These are phyloP conservation scores for Aspergillus homomorphus DNA, from an alignment of 495 filamentous ascomycete genomes.

Conservation along the genomic window DNA sequence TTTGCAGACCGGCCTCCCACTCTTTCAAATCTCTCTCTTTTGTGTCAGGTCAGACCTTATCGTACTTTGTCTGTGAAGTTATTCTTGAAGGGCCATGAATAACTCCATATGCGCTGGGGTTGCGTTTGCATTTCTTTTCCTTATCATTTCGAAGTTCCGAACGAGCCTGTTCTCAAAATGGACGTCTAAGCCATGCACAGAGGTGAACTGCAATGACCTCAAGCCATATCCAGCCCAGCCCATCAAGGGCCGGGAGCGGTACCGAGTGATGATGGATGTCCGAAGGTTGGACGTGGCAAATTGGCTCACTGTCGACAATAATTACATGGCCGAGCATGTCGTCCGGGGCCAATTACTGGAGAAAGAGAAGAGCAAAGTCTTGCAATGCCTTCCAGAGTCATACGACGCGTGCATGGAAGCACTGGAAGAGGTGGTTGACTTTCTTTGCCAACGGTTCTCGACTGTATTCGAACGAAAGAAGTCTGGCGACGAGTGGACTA, in stretches of 20 bases:
- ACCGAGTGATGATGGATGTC: constrained; percentile 54
- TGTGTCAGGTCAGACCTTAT: neutral
- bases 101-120: constrained; percentile 28
- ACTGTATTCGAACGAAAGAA: constrained; percentile 41
- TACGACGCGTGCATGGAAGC: constrained; percentile 49
- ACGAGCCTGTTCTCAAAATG: constrained; percentile 14
- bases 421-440: constrained; percentile 48
- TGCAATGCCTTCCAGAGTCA: constrained; percentile 50
- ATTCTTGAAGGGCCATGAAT: constrained; percentile 30
- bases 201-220: constrained; percentile 26
- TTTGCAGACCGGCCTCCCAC: constrained; percentile 18
- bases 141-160: constrained; percentile 32
- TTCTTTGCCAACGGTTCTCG: constrained; percentile 48
- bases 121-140: constrained; percentile 35
- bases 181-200: constrained; percentile 2
- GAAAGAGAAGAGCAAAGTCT: constrained; percentile 39
- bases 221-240: constrained; percentile 46
- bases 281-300: constrained; percentile 48
- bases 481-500: constrained; percentile 24
- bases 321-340: constrained; percentile 48
- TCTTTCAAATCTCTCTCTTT: constrained; percentile 12
- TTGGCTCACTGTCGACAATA: constrained; percentile 55
- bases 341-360: constrained; percentile 43
- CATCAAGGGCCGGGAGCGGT: constrained; percentile 44
- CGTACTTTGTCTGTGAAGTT: constrained; percentile 9